These are phyloP conservation scores for Saitoella complicata DNA, from an alignment of 805 yeast species.

Conservation along the genomic window DNA sequence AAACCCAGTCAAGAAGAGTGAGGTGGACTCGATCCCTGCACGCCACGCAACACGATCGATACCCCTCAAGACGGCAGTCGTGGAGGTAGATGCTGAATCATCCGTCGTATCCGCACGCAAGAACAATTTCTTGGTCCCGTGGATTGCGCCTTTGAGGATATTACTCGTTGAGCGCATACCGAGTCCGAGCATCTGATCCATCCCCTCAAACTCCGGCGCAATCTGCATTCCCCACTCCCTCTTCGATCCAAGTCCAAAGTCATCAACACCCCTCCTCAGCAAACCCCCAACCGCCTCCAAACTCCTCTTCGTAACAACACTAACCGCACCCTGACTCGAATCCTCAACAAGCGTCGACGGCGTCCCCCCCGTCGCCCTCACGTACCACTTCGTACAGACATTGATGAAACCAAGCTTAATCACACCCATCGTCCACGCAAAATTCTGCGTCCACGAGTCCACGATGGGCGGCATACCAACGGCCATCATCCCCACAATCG, in stretches of 20 bases:
- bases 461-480: constrained; percentile 95
- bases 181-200: constrained; percentile 16
- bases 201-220: constrained; percentile 4
- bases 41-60: constrained; percentile 78
- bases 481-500: constrained; percentile 89
- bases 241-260: neutral
- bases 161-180: constrained; percentile 6
- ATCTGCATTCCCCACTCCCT: constrained; percentile 6
- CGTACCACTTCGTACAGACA: constrained; percentile 65
- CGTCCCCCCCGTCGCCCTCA: constrained; percentile 84
- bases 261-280: neutral
- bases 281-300: constrained; percentile 7
- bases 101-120: neutral
- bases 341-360: constrained; percentile 62
- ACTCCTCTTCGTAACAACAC: constrained; percentile 54
- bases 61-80: constrained; percentile 73
- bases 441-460: constrained; percentile 94
- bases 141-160: too few species aligned
- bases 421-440: constrained; percentile 91
- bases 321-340: constrained; percentile 46
- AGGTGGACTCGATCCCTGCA: constrained; percentile 74
- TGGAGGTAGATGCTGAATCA: constrained; percentile 21
- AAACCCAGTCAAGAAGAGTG: constrained; percentile 71
- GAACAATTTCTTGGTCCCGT: too few species aligned
- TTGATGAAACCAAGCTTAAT: constrained; percentile 66